Evolutionary conservation across 1,284 basidiomycete genomes (phyloP).

Genomic region (Melampsora allii-populina): DNA sequence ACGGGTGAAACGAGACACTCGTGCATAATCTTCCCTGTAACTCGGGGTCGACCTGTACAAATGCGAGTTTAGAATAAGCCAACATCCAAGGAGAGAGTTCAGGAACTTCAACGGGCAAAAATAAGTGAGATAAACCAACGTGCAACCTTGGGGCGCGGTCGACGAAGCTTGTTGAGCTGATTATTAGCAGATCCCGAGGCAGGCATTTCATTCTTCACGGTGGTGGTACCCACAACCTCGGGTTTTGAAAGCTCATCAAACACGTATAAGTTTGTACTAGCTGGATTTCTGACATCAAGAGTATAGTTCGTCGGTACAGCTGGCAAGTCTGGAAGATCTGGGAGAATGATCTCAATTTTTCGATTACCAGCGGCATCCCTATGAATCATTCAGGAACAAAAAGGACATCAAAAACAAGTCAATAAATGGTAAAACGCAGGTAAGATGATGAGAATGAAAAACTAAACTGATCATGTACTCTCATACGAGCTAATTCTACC

Average conservation of each 20-base stretch:
- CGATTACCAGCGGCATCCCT: background rate
- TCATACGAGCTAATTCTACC: conserved; percentile 18
- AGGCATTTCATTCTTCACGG: conserved; percentile 36
- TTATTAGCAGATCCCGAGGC: conserved; percentile 34
- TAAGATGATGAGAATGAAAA: background rate
- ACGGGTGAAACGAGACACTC: conserved; percentile 52
- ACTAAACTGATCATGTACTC: conserved; percentile 34
- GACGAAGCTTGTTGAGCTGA: conserved; percentile 40
- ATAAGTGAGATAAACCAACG: conserved; percentile 18
- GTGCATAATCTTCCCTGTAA: conserved; percentile 52
- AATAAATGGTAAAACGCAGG: background rate
- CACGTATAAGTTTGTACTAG: conserved; percentile 47
- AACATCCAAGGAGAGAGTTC: background rate
- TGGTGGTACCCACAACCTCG: conserved; percentile 44
- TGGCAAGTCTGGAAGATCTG: conserved; percentile 12
- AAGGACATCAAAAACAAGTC: background rate
- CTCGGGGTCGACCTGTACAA: conserved; percentile 45
- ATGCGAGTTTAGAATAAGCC: conserved; percentile 3
- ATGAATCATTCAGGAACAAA: background rate
- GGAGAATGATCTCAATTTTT: conserved; percentile 26
- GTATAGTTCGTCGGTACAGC: conserved; percentile 13
- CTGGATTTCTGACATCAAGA: conserved; percentile 32
- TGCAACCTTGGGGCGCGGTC: conserved; percentile 46
- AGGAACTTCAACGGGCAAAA: background rate
- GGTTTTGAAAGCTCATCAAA: conserved; percentile 51